phyloP scores from a whole-genome alignment of 495 filamentous ascomycete species.

The Penicillium dipodomyicola region DNA sequence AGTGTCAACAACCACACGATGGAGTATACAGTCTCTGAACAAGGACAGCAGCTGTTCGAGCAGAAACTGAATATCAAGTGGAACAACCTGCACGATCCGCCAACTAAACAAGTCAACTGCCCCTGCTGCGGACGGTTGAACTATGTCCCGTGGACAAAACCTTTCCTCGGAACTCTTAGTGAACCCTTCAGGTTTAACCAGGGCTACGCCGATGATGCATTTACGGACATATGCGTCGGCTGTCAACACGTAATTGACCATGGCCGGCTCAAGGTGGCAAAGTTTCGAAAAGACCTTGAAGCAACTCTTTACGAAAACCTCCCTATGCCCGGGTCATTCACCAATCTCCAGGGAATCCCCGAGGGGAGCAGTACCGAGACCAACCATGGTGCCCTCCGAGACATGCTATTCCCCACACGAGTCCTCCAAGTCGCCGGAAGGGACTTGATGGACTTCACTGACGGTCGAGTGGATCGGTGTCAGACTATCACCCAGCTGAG shows the following conservation, averaged over 20 bases:
- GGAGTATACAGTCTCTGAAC: constrained; percentile 53
- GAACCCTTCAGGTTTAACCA: constrained; percentile 18
- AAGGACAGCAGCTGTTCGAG: constrained; percentile 49
- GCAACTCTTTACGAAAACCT: constrained; percentile 37
- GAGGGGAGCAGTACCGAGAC: constrained; percentile 3
- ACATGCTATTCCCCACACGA: constrained; percentile 57
- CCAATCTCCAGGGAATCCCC: constrained; percentile 39
- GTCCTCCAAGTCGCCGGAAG: constrained; percentile 45
- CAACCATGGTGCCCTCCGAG: neutral
- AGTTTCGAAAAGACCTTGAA: constrained; percentile 55
- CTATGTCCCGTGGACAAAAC: constrained; percentile 28
- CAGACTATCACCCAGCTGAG: constrained; percentile 16
- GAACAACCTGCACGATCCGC: constrained; percentile 55
- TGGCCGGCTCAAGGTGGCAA: constrained; percentile 47
- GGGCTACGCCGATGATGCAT: constrained; percentile 65
- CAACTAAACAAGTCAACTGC: constrained; percentile 52
- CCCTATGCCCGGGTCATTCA: constrained; percentile 64
- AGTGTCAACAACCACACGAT: constrained; percentile 63
- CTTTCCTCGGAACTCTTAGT: constrained; percentile 12
- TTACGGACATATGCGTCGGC: constrained; percentile 36
- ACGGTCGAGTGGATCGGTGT: constrained; percentile 24
- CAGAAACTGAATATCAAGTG: constrained; percentile 53
- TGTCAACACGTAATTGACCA: constrained; percentile 53
- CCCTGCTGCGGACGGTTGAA: constrained; percentile 45
- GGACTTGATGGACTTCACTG: constrained; percentile 37